Evolutionary conservation across 345 rosid species (phyloP), one percentile per base, ranked within the genome.

Genomic region (Aegle marmelos): DNA sequence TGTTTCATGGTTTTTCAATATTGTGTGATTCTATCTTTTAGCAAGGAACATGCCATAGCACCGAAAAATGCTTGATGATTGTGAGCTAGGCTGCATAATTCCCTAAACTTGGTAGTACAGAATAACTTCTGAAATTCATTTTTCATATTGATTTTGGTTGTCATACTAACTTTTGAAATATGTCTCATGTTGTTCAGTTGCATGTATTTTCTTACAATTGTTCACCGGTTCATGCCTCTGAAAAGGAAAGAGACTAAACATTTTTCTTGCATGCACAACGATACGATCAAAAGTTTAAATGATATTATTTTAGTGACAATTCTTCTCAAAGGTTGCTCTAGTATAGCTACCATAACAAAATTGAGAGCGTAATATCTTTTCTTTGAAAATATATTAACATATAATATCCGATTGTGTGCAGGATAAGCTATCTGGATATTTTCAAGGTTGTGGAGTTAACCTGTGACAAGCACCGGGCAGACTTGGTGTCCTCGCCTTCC

Each of bases 401-500:
- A 19, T 24, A 53, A n/a, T 33, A 27, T 34, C 54, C 74, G 21
- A 62, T 56, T 58, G 31, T 70, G 81, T 78, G 17, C 94, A 92
- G 99, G 94, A 94, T 96, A 68, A 66, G 92, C 84, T 94, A 92
- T 74, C 87, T 92, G 81, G 99, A 96, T 67, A 91, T 96, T 65
- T 96, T 96, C 88, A 94, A 91, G 85, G 88, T 94, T 37, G 99
- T 94, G 82, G 99, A 96, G 84, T 78, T 89, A 60, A 94, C 99
- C 14, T 94, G 97, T 9, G 88, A 85, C 17, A 88, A 88, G 82
- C 99, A 94, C 84, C 86, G 78, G 74, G 88, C 48, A 36, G 98
- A 96, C 83, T 61, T 92, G 80, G 97, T 91, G 75, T 54, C 80
- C 54, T 66, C 88, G 2, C 99, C 97, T 4, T 88, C 97, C 58